Percentiles rank a stretch among this genome's conserved stretches.
phyloP scores from a whole-genome alignment of 1,284 basidiomycete species.

The Anthracocystis setariae region DNA sequence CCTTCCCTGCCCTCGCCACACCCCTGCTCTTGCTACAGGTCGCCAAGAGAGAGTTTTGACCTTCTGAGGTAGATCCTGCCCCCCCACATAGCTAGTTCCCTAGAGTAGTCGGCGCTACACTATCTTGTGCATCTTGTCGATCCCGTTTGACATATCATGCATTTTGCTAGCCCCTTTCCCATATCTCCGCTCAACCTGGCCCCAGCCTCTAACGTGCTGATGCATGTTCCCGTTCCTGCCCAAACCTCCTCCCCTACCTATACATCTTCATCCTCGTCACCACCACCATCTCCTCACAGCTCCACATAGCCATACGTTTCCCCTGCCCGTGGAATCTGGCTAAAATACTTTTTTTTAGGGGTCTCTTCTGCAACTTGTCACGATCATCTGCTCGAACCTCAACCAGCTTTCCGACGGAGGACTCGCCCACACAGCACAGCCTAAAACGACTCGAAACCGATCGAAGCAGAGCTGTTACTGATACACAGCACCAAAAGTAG shows the following conservation, averaged over 20 bases:
- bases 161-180: constrained; percentile 1
- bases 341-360: constrained; percentile 2
- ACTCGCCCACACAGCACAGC: background rate
- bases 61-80: background rate
- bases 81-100: background rate
- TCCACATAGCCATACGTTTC: too few relatives aligned
- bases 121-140: constrained; percentile 24
- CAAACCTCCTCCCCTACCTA: background rate
- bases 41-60: too few relatives aligned
- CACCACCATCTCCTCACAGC: constrained; percentile 14
- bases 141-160: constrained; percentile 10
- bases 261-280: constrained; percentile 15
- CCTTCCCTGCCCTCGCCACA: background rate
- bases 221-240: background rate
- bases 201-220: background rate
- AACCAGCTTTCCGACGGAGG: background rate
- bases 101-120: too few relatives aligned
- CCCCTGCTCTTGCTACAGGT: background rate
- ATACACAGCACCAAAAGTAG: too few relatives aligned
- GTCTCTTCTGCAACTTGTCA: background rate
- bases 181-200: background rate
- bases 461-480: too few relatives aligned
- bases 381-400: background rate
- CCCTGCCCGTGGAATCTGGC: too few relatives aligned
- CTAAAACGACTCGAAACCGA: too few relatives aligned